Conservation (phyloP, 2,329 filamentous ascomycete species). For the Fusarium euwallaceae region DNA sequence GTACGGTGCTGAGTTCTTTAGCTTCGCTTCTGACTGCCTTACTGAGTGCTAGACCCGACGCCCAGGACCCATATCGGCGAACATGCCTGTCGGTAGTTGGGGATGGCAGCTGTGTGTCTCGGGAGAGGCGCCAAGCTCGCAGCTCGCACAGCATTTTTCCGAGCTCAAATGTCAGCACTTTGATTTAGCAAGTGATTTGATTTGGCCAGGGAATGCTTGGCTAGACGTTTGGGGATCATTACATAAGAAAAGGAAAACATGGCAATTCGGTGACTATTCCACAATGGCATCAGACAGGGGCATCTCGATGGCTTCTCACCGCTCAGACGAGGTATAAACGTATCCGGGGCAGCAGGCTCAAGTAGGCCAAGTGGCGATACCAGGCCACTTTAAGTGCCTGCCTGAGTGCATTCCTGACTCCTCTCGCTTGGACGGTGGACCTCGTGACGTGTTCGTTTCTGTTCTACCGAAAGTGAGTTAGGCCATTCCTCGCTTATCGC, state of each 20-base stretch:
- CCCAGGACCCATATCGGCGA: background rate
- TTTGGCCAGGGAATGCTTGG: background rate
- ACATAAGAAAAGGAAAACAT: background rate
- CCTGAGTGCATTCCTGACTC: background rate
- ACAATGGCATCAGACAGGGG: background rate
- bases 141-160: background rate
- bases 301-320: background rate
- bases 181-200: background rate
- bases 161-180: background rate
- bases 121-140: background rate
- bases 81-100: background rate
- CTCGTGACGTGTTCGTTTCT: constrained; percentile 1
- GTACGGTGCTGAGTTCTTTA: background rate
- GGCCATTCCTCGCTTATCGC: constrained; percentile 1
- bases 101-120: background rate
- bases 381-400: constrained; percentile 1
- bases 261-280: no score
- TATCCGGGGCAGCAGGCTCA: background rate
- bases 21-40: background rate
- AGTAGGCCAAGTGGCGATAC: background rate
- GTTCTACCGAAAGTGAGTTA: background rate
- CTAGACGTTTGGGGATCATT: background rate
- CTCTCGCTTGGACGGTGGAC: background rate
- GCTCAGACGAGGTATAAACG: background rate
- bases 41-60: background rate